Base-by-base conservation (phyloP, 1,284 basidiomycete genomes). In the Pholiota adiposa region DNA sequence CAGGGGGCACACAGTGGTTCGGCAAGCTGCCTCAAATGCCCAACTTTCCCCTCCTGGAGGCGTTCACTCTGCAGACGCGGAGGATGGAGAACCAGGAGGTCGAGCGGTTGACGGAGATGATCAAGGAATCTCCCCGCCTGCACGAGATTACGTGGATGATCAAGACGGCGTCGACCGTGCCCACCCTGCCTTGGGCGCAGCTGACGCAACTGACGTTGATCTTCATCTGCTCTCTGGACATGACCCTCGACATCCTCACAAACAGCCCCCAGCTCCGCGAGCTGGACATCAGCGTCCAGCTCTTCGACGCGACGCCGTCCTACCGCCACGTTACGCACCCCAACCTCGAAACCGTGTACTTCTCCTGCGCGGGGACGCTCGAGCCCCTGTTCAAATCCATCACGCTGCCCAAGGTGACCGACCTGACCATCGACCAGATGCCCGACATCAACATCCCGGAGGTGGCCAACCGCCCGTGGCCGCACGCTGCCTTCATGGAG, bases 361-460 rank as follows among this genome's bases (percentile, higher is more conserved):
- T 55, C 31, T 46, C 54, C 3, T 55, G 54, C 38, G 33, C 41
- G 4, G 54, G 54, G 16, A 38, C 5, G 6, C 19, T 48, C 11
- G 21, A 12, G 6, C 43, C 54, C 2, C 4, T 55, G 5, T 55
- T 55, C 33, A 21, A 48, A 11, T 36, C 43, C 11, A 16, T 55
- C 21, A 55, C 54, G 6, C 43, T 55, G 18, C 54, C 54, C 8
- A 25, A 27, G 16, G 12, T 55, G 16, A 21, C 19, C 3, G 54
- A 55, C 21, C 12, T 55, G 3, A 55, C 43, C 21, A 55, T 55
- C 33, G 43, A 55, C 41, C 54, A 55, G 16, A 55, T 55, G 41
- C 31, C 43, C 7, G 33, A 34, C 21, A 31, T 33, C 4, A 27
- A 36, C 21, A 5, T 46, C 5, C 31, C 54, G 2, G 54, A 36